Evolutionary conservation across 2,329 filamentous ascomycete genomes (phyloP).

Genomic region (Diaporthe ampelina): DNA sequence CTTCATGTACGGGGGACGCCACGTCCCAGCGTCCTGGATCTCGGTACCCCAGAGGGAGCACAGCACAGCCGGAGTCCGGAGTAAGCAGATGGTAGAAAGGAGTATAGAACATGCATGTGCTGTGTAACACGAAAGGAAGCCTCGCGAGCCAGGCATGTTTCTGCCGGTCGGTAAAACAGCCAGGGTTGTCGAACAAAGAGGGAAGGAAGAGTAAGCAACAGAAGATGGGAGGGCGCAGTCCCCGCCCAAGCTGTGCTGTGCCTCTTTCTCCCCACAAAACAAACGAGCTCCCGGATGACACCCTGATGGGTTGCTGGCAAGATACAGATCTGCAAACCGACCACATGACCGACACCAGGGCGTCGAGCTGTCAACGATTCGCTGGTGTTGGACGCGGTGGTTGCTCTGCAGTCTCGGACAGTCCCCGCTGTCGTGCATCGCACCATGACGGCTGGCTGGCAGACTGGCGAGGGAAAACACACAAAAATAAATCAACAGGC

Average conservation of each 20-base stretch:
- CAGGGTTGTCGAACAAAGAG: neutral
- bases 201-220: conserved; percentile 20
- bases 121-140: conserved; percentile 28
- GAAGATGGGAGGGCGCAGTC: conserved; percentile 19
- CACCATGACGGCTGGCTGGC: conserved; percentile 11
- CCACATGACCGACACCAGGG: conserved; percentile 26
- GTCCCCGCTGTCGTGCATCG: conserved; percentile 33
- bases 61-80: conserved; percentile 27
- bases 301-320: conserved; percentile 23
- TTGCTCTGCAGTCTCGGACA: conserved; percentile 24
- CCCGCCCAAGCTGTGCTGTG: conserved; percentile 21
- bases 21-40: conserved; percentile 29
- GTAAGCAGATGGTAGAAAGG: conserved; percentile 17
- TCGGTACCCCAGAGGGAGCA: conserved; percentile 30
- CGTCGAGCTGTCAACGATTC: conserved; percentile 7
- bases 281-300: conserved; percentile 21
- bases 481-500: conserved; percentile 2
- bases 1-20: conserved; percentile 36
- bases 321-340: conserved; percentile 23
- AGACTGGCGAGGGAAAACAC: neutral
- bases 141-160: conserved; percentile 4
- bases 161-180: conserved; percentile 11
- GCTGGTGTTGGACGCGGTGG: conserved; percentile 2
- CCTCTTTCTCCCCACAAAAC: conserved; percentile 29
- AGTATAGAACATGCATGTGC: conserved; percentile 29